Evolutionary conservation across 1,139 yeast species (phyloP).

Genomic region (Saccharomyces hybrid): DNA sequence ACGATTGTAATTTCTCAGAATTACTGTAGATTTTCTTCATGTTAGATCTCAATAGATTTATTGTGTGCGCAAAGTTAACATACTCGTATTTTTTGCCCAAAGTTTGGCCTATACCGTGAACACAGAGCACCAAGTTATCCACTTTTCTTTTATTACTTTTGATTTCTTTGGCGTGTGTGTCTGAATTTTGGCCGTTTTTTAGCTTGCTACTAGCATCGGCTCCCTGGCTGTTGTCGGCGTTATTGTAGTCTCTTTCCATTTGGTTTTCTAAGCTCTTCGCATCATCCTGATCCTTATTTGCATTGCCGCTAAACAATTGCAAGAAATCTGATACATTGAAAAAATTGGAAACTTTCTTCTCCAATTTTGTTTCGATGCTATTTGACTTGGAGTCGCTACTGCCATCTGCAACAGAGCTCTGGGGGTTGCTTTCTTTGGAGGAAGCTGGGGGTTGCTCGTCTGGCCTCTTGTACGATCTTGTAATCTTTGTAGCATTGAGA

Average conservation of each 20-base stretch:
- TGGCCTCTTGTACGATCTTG: conserved; percentile 21
- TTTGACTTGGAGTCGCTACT: neutral
- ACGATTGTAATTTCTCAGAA: conserved; percentile 38
- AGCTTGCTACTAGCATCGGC: conserved; percentile 18
- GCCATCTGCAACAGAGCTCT: conserved; percentile 10
- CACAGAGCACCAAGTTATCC: conserved; percentile 74
- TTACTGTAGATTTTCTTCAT: conserved; percentile 50
- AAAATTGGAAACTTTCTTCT: neutral
- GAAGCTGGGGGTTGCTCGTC: neutral
- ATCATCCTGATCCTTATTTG: conserved; percentile 19
- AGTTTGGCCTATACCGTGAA: conserved; percentile 92
- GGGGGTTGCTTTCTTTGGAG: neutral
- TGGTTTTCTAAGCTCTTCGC: conserved; percentile 36
- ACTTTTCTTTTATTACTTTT: conserved; percentile 41
- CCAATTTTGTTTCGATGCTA: neutral
- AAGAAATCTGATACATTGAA: neutral
- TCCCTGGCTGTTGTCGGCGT: conserved; percentile 28
- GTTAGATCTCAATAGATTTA: conserved; percentile 60
- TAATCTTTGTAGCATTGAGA: conserved; percentile 20
- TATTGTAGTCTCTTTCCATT: conserved; percentile 47
- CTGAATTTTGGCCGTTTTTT: neutral
- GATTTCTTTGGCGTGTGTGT: neutral
- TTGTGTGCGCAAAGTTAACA: conserved; percentile 80
- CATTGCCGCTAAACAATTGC: neutral
- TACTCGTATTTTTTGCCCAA: conserved; percentile 73